These are phyloP conservation scores for Lablab purpureus DNA, from an alignment of 306 rosid genomes.

Conservation along the genomic window DNA sequence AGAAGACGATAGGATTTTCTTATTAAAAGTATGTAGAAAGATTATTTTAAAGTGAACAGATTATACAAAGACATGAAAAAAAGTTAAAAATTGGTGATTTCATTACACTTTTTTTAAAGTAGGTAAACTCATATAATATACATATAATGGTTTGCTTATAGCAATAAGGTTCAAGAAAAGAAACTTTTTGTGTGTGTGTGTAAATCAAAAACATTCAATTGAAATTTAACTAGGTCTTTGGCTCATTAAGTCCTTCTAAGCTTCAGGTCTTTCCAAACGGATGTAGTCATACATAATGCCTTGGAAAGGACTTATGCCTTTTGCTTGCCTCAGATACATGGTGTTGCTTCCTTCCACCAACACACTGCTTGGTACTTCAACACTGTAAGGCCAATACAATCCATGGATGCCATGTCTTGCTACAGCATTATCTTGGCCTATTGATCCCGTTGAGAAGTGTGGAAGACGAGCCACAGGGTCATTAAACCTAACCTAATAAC, in stretches of 20 bases:
- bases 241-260: neutral
- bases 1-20: too few relatives aligned
- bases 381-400: slow-evolving; percentile 56
- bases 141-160: too few relatives aligned
- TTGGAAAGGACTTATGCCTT: slow-evolving; percentile 31
- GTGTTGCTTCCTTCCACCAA: slow-evolving; percentile 54
- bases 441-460: slow-evolving; percentile 49
- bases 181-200: too few relatives aligned
- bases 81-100: too few relatives aligned
- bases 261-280: slow-evolving; percentile 66
- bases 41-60: too few relatives aligned
- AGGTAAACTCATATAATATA: too few relatives aligned
- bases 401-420: slow-evolving; percentile 89
- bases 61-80: too few relatives aligned
- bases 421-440: slow-evolving; percentile 67
- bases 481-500: slow-evolving; percentile 60
- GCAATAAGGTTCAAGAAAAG: too few relatives aligned
- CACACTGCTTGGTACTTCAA: slow-evolving; percentile 41
- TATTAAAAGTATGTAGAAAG: too few relatives aligned
- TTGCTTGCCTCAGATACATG: slow-evolving; percentile 60
- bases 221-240: neutral
- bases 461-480: neutral
- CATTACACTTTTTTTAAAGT: too few relatives aligned
- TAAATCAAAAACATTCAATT: neutral
- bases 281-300: slow-evolving; percentile 78